These are phyloP conservation scores for Ceriops zippeliana DNA, from an alignment of 345 rosid genomes.

Conservation along the genomic window DNA sequence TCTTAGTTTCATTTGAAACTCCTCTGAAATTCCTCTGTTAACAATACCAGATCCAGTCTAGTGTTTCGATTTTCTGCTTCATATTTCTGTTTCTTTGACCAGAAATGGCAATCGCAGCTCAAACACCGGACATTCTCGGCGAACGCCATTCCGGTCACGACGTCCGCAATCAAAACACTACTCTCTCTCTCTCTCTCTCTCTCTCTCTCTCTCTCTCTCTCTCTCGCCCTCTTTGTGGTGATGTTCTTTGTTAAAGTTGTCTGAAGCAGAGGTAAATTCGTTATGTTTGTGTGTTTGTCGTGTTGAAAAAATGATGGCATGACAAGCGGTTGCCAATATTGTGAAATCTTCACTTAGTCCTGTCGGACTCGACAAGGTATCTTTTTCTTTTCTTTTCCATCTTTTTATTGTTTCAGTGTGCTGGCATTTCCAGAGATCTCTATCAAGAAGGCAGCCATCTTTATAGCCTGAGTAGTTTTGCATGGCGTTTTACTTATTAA, in stretches of 20 bases:
- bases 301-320: constrained; percentile 58
- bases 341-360: constrained; percentile 96
- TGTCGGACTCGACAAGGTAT: constrained; percentile 96
- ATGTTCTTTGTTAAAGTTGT: neutral
- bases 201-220: neutral
- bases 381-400: neutral
- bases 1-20: neutral
- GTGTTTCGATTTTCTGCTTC: constrained; percentile 12
- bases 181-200: neutral
- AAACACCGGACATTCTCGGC: constrained; percentile 80
- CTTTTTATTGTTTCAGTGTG: neutral
- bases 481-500: no score
- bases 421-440: neutral
- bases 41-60: constrained; percentile 24
- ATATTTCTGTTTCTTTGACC: neutral
- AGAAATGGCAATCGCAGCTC: constrained; percentile 55
- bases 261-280: neutral
- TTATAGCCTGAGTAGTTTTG: no score
- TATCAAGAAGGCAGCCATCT: no score
- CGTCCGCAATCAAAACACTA: constrained; percentile 96
- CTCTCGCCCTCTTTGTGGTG: neutral
- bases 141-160: constrained; percentile 93
- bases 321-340: constrained; percentile 94
- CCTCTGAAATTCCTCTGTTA: neutral
- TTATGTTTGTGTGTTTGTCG: constrained; percentile 2